Evolutionary conservation across 2,329 filamentous ascomycete genomes (phyloP), one percentile per base, ranked within the genome.

Genomic region (Penicillium sp.): DNA sequence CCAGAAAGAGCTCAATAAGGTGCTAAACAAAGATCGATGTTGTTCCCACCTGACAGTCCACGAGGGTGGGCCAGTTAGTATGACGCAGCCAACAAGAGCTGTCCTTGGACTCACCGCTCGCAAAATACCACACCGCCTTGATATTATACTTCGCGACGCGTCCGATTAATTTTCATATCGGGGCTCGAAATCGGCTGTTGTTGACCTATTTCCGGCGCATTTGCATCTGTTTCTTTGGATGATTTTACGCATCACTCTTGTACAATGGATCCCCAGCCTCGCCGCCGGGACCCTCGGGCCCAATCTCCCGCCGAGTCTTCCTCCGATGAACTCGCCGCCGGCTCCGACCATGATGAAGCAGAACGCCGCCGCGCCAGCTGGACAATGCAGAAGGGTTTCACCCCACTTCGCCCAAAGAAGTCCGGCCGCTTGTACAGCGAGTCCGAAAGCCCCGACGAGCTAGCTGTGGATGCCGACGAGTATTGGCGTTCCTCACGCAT

Each of bases 361-460:
- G 70, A 75, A 48, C 69, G 68, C 55, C 73, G 70, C 44, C 67
- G 74, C 60, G 66, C 68, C 39, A 76, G 73, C 63, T 75, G 73
- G 72, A 66, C 66, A 7, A 54, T 62, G 6, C 65, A 71, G 31
- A 73, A 71, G 55, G 66, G 60, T 27, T 66, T 70, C 50, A 67
- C 72, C 10, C 69, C 71, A 25, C 67, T 68, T 41, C 68, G 69
- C 5, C 64, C 68, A 9, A 65, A 68, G 51, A 62, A 59, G 7
- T 62, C 66, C 7, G 63, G 66, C 25, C 70, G 66, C 50, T 69
- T 63, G 38, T 65, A 65, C 54, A 71, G 68, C 51, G 70, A 67
- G n/a, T 75, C 72, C 3, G 75, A 72, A 10, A 76, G 65, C 35
- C 78, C 82, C 8, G 81, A 83, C 59, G 79, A 82, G 53, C 70